Conservation (phyloP, 352 stramenopile species). For the Phytophthora constricta region DNA sequence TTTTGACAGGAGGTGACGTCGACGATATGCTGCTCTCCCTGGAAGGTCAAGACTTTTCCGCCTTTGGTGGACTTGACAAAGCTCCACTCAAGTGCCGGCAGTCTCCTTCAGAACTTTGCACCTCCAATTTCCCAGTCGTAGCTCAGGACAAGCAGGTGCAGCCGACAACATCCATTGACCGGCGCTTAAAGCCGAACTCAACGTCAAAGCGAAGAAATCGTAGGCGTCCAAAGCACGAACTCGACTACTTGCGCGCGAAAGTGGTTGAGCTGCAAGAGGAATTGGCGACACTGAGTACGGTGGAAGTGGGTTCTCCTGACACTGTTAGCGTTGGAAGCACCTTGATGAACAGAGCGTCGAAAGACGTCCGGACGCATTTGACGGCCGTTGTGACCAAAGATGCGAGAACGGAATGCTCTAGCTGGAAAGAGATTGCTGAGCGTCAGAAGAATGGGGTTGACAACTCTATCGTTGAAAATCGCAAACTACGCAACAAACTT, state of each 20-base stretch:
- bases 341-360: not conserved
- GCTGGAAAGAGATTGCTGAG: constrained; percentile 29
- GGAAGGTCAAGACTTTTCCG: constrained; percentile 24
- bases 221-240: constrained; percentile 41
- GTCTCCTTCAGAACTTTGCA: not conserved
- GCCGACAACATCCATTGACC: constrained; percentile 27
- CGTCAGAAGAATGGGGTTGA: constrained; percentile 24
- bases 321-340: not conserved
- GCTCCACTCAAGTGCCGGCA: not conserved
- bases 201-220: constrained; percentile 34
- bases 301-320: not conserved
- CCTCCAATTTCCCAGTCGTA: not conserved
- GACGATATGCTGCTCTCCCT: constrained; percentile 23
- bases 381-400: constrained; percentile 4
- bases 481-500: constrained; percentile 27
- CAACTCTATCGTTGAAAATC: constrained; percentile 29
- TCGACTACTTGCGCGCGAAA: constrained; percentile 37
- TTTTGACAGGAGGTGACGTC: constrained; percentile 5
- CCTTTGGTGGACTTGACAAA: constrained; percentile 9
- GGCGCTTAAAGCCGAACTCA: constrained; percentile 20
- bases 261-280: constrained; percentile 34
- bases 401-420: constrained; percentile 4
- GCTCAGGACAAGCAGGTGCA: constrained; percentile 1
- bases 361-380: not conserved
- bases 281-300: constrained; percentile 15